A percentile compares a stretch with the other conserved stretches of the same genome.
Conservation (phyloP, 257 asterid genomes). For the Solanum piurae region DNA sequence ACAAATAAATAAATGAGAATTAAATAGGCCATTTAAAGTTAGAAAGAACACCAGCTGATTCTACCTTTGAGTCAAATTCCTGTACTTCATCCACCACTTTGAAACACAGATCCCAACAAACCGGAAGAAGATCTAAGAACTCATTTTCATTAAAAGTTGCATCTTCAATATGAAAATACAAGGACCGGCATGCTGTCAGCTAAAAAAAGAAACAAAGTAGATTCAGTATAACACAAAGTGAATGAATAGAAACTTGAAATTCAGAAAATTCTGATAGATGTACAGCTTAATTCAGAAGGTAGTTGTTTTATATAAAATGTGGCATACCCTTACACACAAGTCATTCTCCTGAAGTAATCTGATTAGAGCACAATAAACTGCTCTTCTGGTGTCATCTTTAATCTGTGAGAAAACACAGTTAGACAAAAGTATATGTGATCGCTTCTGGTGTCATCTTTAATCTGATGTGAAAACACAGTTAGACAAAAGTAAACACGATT, state of each 20-base stretch:
- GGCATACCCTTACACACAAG: conserved; percentile 83
- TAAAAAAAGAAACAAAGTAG: conserved; percentile 18
- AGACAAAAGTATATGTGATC: not conserved
- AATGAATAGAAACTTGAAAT: not conserved
- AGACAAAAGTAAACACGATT: not conserved
- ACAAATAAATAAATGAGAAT: not conserved
- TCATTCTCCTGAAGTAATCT: conserved; percentile 84
- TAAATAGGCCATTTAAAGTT: not conserved
- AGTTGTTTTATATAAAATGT: not conserved
- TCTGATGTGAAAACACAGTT: conserved; percentile 34
- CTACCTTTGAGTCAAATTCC: conserved; percentile 93
- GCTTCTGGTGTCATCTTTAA: conserved; percentile 72
- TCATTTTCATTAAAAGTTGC: conserved; percentile 84
- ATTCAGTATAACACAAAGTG: not conserved
- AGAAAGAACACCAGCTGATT: not conserved
- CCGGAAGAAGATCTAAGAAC: conserved; percentile 71
- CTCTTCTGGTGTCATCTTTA: conserved; percentile 76
- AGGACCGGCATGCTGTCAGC: conserved; percentile 91
- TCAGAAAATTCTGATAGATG: conserved; percentile 4
- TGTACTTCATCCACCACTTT: conserved; percentile 80
- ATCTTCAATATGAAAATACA: conserved; percentile 90
- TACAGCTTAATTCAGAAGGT: not conserved
- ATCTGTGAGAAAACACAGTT: conserved; percentile 36
- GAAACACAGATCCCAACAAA: conserved; percentile 88
- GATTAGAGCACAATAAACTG: conserved; percentile 86